phyloP scores from a whole-genome alignment of 306 rosid genomes.

The Argentina anserina region DNA sequence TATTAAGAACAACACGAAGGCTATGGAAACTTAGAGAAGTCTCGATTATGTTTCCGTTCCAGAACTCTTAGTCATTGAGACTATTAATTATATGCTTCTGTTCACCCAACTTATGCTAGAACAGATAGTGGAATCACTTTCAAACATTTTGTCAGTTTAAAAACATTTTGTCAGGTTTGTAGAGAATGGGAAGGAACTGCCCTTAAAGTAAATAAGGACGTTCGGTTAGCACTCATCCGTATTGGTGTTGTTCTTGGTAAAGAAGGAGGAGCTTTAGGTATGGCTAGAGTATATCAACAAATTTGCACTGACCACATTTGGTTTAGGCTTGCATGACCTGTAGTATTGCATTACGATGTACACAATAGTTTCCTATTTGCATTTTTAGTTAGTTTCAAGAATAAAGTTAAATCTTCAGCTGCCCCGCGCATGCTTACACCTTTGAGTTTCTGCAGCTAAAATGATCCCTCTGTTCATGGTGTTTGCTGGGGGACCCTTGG shows the following conservation, averaged over 20 bases:
- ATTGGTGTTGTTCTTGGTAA: constrained; percentile 98
- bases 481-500: constrained; percentile 98
- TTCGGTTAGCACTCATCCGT: constrained; percentile 75
- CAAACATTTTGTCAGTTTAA: neutral
- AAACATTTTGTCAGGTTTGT: constrained; percentile 64
- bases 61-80: neutral
- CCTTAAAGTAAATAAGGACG: constrained; percentile 61
- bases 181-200: constrained; percentile 96
- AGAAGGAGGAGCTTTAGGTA: constrained; percentile 99
- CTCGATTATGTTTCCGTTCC: neutral
- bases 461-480: constrained; percentile 89
- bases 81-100: neutral
- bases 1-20: neutral
- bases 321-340: constrained; percentile 5
- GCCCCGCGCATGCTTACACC: constrained; percentile 8
- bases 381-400: constrained; percentile 3
- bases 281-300: neutral
- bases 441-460: constrained; percentile 68
- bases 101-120: neutral
- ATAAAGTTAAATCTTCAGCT: neutral
- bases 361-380: too few species aligned
- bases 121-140: constrained; percentile 2
- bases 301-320: neutral
- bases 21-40: neutral
- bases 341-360: too few species aligned